Percentiles rank a stretch among this genome's conserved stretches.
Evolutionary conservation across 495 filamentous ascomycete genomes (phyloP).

Genomic region (Sabuloglossum arenarium): DNA sequence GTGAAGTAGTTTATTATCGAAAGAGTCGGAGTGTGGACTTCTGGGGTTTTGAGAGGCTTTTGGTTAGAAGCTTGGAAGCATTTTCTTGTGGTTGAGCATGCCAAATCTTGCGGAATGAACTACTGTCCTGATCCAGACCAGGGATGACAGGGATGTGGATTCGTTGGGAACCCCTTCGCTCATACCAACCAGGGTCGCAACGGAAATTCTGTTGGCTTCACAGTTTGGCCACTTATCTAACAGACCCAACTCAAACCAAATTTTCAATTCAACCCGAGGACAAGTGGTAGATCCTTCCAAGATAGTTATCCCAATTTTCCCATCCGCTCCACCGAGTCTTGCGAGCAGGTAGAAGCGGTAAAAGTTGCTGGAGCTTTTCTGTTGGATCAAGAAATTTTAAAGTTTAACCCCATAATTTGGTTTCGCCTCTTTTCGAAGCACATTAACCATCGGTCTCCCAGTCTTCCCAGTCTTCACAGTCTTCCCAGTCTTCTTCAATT

Average conservation of each 20-base stretch:
- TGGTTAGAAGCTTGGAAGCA: neutral
- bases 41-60: neutral
- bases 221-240: neutral
- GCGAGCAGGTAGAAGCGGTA: neutral
- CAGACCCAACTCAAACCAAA: neutral
- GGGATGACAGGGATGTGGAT: neutral
- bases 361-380: neutral
- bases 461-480: too few relatives aligned
- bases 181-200: neutral
- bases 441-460: neutral
- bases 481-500: neutral
- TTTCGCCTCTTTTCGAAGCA: neutral
- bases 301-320: neutral
- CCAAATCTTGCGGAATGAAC: neutral
- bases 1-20: neutral
- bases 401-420: neutral
- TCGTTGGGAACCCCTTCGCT: constrained; percentile 1
- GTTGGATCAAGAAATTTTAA: neutral
- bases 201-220: neutral
- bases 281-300: neutral
- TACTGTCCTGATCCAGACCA: neutral
- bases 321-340: neutral
- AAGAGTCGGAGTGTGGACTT: neutral
- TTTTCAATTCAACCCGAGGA: neutral
- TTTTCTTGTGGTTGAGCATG: neutral